Evolutionary conservation across 2,329 filamentous ascomycete species (phyloP).

Genomic region (Trichoderma afroharzianum): DNA sequence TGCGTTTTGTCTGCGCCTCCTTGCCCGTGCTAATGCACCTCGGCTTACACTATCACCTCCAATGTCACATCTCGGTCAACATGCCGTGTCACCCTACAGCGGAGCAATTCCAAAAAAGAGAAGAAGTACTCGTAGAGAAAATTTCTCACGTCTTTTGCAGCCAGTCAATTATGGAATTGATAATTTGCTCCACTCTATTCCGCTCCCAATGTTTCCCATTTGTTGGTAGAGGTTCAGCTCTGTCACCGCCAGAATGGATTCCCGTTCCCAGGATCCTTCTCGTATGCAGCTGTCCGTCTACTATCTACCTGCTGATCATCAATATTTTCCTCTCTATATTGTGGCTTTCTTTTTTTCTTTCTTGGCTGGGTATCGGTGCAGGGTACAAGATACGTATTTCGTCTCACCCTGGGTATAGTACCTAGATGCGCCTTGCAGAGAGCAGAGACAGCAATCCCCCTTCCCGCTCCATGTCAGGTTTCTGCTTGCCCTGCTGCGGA

Average conservation of each 20-base stretch:
- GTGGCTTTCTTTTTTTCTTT: neutral
- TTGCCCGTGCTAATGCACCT: neutral
- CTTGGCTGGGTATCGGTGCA: neutral
- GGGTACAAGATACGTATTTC: neutral
- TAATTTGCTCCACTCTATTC: neutral
- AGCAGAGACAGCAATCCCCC: constrained; percentile 1
- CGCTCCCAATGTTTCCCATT: neutral
- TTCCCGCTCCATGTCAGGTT: neutral
- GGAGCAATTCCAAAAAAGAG: neutral
- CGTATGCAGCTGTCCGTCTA: neutral
- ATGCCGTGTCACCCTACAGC: constrained; percentile 5
- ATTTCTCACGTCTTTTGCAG: neutral
- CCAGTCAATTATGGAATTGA: neutral
- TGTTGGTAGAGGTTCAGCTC: neutral
- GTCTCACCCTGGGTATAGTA: neutral
- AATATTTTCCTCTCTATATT: neutral
- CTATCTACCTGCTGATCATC: neutral
- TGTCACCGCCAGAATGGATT: constrained; percentile 3
- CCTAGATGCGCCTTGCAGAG: neutral
- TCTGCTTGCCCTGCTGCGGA: neutral
- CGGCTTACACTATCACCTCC: constrained; percentile 5
- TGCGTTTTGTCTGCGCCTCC: neutral
- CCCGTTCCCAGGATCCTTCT: neutral
- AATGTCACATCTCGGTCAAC: constrained; percentile 14
- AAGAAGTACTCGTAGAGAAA: neutral